Percentiles rank a stretch among this genome's conserved stretches.
Evolutionary conservation across 331 rosid genomes (phyloP).

Genomic region (Cydonia oblonga): DNA sequence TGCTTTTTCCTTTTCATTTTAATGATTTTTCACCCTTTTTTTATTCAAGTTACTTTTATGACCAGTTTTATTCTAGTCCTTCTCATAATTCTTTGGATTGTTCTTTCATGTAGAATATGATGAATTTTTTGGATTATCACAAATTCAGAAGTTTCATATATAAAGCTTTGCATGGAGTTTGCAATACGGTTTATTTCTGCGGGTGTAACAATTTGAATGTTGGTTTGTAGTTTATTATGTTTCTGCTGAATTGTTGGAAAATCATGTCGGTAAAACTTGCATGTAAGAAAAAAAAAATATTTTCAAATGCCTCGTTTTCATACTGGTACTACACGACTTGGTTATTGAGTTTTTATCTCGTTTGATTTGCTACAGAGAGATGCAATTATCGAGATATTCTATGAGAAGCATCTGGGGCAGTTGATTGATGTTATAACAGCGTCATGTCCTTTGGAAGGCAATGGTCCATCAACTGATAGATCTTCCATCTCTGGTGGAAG

Average conservation of each 20-base stretch:
- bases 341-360: constrained; percentile 15
- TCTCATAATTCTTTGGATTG: neutral
- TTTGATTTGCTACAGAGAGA: constrained; percentile 64
- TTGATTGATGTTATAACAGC: constrained; percentile 63
- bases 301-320: neutral
- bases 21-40: neutral
- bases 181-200: constrained; percentile 22
- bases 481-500: constrained; percentile 29
- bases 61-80: neutral
- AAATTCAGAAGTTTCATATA: neutral
- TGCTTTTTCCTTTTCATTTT: neutral
- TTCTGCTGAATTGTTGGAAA: too few relatives aligned
- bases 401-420: constrained; percentile 86
- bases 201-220: constrained; percentile 34
- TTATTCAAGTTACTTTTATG: neutral
- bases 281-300: constrained; percentile 17
- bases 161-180: constrained; percentile 6
- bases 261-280: constrained; percentile 34
- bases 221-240: constrained; percentile 49
- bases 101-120: neutral
- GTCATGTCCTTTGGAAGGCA: constrained; percentile 66
- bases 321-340: constrained; percentile 6
- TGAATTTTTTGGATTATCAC: neutral
- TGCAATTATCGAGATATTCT: constrained; percentile 75
- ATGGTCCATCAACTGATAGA: constrained; percentile 27